Evolutionary conservation across 306 rosid genomes (phyloP).

Genomic region (Hippophae gyantsensis): DNA sequence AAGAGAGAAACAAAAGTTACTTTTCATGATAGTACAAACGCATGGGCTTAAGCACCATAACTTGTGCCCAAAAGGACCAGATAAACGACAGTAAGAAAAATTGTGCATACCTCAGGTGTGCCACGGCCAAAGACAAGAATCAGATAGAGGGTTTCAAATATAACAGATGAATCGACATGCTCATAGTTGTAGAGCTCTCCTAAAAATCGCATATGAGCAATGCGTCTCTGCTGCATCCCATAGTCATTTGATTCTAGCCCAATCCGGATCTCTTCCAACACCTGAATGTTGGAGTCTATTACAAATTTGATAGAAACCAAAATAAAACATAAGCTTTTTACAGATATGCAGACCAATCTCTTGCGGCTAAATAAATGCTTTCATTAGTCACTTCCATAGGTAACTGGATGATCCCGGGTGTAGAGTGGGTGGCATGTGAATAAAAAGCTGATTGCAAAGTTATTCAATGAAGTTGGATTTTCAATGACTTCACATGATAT

Average conservation of each 20-base stretch:
- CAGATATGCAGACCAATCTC: background rate
- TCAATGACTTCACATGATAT: no score
- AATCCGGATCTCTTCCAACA: constrained; percentile 92
- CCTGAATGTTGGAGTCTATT: constrained; percentile 42
- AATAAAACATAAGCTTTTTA: background rate
- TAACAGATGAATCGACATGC: constrained; percentile 94
- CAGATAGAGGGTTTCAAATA: constrained; percentile 86
- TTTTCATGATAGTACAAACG: background rate
- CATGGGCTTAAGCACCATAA: background rate
- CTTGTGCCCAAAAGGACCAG: background rate
- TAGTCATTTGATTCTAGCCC: constrained; percentile 90
- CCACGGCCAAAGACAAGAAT: constrained; percentile 77
- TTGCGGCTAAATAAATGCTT: background rate
- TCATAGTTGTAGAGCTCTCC: constrained; percentile 97
- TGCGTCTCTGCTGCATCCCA: constrained; percentile 93
- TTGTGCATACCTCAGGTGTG: constrained; percentile 61
- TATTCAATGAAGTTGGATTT: no score
- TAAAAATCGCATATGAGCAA: constrained; percentile 90
- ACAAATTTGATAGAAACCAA: constrained; percentile 5
- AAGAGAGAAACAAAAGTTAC: background rate
- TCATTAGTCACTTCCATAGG: background rate
- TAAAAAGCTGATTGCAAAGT: no score
- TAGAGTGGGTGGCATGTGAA: no score
- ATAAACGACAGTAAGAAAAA: background rate
- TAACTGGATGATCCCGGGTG: no score